Evolutionary conservation across 129 eudicot genomes (phyloP), one percentile per base, ranked within the genome.

Genomic region (Heracleum sosnowskyi): DNA sequence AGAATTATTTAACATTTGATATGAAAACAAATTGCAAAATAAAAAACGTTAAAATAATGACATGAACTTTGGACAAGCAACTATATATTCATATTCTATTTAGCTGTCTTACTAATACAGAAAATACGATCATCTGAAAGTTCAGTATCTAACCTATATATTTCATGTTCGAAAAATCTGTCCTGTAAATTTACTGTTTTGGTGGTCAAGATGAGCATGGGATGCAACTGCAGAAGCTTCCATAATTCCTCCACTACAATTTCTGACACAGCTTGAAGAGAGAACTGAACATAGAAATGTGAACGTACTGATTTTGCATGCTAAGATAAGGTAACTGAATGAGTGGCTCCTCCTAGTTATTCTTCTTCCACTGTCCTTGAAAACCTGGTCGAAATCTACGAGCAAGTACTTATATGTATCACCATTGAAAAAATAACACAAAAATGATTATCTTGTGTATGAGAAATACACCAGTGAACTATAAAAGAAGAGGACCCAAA

Each of bases 141-240:
- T 16, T 72, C 37, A 51, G 86, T 68, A 46, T 57, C 83, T 51
- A 79, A 89, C 87, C 90, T 83, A 73, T 79, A 87, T 26, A 79
- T 82, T 81, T 90, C 92, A 83, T 74, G 76, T 74, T 85, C 39
- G 31, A 79, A 72, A 72, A 55, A 71, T 72, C 76, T 86, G 41
- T 86, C 87, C 26, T 62, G 83, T 42, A 84, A 84, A 29, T 74
- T 78, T 49, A 91, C 87, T 11, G 94, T 79, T 82, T 92, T 96
- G 49, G 97, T 83, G 40, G 92, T 91, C 84, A 96, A 84, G 79
- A 96, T 94, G 83, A 96, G 82, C 93, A 89, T 80, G 55, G 97
- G 97, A 73, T 89, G 91, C 79, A 83, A 72, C 69, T 80, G 69
- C 73, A 87, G 80, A 69, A 90, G 83, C 78, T 81, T 89, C 70